Evolutionary conservation across 257 asterid species (phyloP).

Genomic region (Nicotiana tomentosiformis): DNA sequence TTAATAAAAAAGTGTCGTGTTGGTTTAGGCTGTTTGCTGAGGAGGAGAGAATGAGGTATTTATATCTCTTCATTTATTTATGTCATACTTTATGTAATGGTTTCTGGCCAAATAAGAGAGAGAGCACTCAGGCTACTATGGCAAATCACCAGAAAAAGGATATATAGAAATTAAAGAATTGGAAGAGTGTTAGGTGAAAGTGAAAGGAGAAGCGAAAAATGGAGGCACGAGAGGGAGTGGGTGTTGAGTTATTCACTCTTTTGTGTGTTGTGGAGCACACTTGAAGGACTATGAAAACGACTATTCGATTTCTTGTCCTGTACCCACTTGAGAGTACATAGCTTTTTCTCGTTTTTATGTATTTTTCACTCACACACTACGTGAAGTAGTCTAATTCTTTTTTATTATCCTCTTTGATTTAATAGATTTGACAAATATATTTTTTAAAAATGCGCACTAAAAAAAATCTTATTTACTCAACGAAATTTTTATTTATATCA

Average conservation of each 20-base stretch:
- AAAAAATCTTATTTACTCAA: background rate
- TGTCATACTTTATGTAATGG: conserved; percentile 12
- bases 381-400: background rate
- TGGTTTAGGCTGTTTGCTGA: background rate
- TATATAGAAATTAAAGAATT: background rate
- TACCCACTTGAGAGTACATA: background rate
- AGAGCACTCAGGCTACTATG: background rate
- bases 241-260: conserved; percentile 2
- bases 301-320: background rate
- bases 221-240: conserved; percentile 1
- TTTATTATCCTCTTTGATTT: no score
- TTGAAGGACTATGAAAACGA: conserved; percentile 6
- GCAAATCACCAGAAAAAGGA: background rate
- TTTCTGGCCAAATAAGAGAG: conserved; percentile 6
- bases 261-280: conserved; percentile 8
- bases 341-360: background rate
- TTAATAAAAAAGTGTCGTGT: background rate
- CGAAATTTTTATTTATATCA: no score
- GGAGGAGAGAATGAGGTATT: background rate
- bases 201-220: background rate
- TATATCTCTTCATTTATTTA: background rate
- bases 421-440: no score
- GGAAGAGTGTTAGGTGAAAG: conserved; percentile 7
- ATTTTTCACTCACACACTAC: background rate
- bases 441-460: no score